Evolutionary conservation across 2,329 filamentous ascomycete genomes (phyloP).

Genomic region (Aspergillus persii): DNA sequence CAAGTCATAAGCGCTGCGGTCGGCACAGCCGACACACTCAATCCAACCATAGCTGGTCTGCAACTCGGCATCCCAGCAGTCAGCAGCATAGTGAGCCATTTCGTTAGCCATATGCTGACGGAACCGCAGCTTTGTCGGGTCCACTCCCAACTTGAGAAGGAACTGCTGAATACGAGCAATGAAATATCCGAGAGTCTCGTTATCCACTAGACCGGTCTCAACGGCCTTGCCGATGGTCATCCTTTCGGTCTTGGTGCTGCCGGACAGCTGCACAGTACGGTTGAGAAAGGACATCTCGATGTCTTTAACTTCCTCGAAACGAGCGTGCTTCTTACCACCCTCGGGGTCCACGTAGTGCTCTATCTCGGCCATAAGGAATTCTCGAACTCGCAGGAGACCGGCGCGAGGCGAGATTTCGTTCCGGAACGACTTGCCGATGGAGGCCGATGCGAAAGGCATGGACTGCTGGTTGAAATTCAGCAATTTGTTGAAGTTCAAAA

Average conservation of each 20-base stretch:
- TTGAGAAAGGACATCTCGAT: conserved; percentile 81
- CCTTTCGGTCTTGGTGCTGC: conserved; percentile 72
- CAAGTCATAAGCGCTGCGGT: conserved; percentile 91
- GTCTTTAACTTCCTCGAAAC: conserved; percentile 82
- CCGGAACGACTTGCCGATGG: conserved; percentile 95
- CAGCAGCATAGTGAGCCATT: conserved; percentile 90
- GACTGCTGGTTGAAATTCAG: conserved; percentile 92
- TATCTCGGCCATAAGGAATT: conserved; percentile 98
- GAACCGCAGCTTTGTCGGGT: conserved; percentile 86
- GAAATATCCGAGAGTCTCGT: conserved; percentile 98
- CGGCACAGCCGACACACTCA: conserved; percentile 95
- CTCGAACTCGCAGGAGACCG: conserved; percentile 87
- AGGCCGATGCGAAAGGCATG: conserved; percentile 97
- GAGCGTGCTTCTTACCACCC: conserved; percentile 88
- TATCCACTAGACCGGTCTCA: conserved; percentile 78
- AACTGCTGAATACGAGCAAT: conserved; percentile 90
- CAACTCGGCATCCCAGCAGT: conserved; percentile 98
- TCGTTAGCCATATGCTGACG: conserved; percentile 93
- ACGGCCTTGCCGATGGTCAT: conserved; percentile 86
- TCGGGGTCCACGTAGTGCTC: conserved; percentile 97
- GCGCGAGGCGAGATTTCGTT: conserved; percentile 95
- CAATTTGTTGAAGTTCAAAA: conserved; percentile 93
- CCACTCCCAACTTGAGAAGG: conserved; percentile 82
- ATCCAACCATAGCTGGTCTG: conserved; percentile 94
- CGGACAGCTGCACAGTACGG: conserved; percentile 78